A percentile compares a stretch with the other conserved stretches of the same genome.
Conservation (phyloP, 2,329 filamentous ascomycete species). For the Incumbomyces delicatus region DNA sequence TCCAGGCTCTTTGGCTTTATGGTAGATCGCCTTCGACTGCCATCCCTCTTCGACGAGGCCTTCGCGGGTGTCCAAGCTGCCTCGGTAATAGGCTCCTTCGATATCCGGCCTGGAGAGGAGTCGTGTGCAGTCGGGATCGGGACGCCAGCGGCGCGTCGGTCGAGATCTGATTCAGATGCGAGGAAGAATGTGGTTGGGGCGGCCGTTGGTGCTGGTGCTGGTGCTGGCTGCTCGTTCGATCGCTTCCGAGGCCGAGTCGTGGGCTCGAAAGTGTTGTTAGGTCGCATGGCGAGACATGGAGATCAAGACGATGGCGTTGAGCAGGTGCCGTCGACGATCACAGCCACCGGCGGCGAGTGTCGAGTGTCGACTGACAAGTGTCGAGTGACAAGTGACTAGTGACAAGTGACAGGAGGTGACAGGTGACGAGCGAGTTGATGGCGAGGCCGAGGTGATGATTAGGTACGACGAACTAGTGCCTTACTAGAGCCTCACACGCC, state of each 20-base stretch:
- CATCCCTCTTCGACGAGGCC: slow-evolving; percentile 16
- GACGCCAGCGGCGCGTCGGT: slow-evolving; percentile 1
- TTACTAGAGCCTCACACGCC: too few species aligned
- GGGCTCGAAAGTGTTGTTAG: slow-evolving; percentile 27
- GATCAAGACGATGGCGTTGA: background rate
- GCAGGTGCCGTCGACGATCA: background rate
- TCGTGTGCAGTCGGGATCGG: slow-evolving; percentile 3
- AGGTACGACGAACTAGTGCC: too few species aligned
- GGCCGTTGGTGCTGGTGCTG: slow-evolving; percentile 11
- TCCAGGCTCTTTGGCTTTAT: slow-evolving; percentile 17
- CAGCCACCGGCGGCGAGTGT: too few species aligned
- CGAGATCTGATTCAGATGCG: slow-evolving; percentile 41
- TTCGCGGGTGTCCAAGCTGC: slow-evolving; percentile 22
- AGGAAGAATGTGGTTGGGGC: slow-evolving; percentile 52
- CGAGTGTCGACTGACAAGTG: too few species aligned
- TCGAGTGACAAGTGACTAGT: too few species aligned
- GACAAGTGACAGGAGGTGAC: too few species aligned
- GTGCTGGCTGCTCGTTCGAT: slow-evolving; percentile 24
- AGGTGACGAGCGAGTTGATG: too few species aligned
- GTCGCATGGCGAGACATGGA: slow-evolving; percentile 25
- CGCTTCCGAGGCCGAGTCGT: slow-evolving; percentile 23
- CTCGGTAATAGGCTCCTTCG: slow-evolving; percentile 22
- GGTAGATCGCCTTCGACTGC: slow-evolving; percentile 19
- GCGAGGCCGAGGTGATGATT: too few species aligned
- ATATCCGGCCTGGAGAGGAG: slow-evolving; percentile 23